Percentiles rank a stretch among this genome's conserved stretches.
Conservation (phyloP, 2,329 filamentous ascomycete genomes). For the Scedosporium dehoogii region DNA sequence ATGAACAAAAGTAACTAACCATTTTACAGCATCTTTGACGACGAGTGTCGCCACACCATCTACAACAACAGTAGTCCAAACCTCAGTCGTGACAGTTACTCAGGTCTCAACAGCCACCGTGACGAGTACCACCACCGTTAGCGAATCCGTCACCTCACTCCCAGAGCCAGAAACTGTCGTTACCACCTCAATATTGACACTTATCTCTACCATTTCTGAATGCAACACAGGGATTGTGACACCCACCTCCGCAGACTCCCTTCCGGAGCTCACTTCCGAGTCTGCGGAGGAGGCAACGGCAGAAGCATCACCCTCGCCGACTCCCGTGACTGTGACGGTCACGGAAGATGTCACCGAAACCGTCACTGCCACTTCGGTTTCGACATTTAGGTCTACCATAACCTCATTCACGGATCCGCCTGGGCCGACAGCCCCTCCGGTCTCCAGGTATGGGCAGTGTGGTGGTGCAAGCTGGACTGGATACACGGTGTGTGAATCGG, state of each 20-base stretch:
- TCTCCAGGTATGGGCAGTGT: slow-evolving; percentile 5
- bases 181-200: not conserved
- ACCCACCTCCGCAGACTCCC: not conserved
- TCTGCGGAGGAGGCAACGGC: not conserved
- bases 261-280: not conserved
- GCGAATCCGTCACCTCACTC: not conserved
- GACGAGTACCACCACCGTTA: not conserved
- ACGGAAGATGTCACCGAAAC: not conserved
- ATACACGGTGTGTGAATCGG: not conserved
- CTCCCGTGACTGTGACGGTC: not conserved
- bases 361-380: not conserved
- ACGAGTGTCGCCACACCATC: not conserved
- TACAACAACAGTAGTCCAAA: not conserved
- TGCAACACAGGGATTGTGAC: not conserved
- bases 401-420: not conserved
- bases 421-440: not conserved
- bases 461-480: not conserved
- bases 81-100: not conserved
- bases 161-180: not conserved
- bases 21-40: not conserved
- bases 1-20: too few relatives aligned
- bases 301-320: not conserved
- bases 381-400: not conserved
- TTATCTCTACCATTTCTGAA: not conserved
- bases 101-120: not conserved